A percentile compares a stretch with the other conserved stretches of the same genome.
These are phyloP conservation scores for Floccularia luteovirens DNA, from an alignment of 768 basidiomycete genomes.

Conservation along the genomic window DNA sequence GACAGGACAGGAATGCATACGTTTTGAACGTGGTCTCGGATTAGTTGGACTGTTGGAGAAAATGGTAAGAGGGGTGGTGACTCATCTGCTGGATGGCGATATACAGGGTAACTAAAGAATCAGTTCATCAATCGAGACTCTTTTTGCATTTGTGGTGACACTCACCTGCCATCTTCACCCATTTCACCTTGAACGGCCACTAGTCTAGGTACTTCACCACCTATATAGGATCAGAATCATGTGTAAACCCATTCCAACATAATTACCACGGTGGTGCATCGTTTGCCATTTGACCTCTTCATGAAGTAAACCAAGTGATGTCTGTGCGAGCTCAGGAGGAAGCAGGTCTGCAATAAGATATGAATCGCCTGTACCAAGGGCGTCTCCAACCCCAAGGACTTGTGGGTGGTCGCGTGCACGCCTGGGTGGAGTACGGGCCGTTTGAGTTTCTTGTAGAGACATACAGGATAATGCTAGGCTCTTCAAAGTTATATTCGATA, in stretches of 20 bases:
- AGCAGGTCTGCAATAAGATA: constrained; percentile 52
- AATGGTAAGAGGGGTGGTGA: constrained; percentile 63
- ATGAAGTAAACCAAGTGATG: constrained; percentile 49
- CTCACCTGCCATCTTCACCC: constrained; percentile 30
- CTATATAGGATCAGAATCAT: constrained; percentile 23
- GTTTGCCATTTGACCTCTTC: constrained; percentile 65
- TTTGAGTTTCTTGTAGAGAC: no score
- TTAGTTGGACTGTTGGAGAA: constrained; percentile 58
- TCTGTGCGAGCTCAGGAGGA: constrained; percentile 43
- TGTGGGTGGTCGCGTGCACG: constrained; percentile 3
- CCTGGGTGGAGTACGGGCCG: no score
- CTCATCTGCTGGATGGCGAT: constrained; percentile 77
- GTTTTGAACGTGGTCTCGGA: constrained; percentile 56
- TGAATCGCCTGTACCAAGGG: constrained; percentile 63
- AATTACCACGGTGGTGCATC: constrained; percentile 66
- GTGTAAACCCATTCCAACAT: constrained; percentile 4
- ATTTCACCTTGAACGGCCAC: constrained; percentile 29
- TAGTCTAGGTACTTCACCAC: constrained; percentile 46
- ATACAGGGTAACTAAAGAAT: constrained; percentile 56
- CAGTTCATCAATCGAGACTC: constrained; percentile 1
- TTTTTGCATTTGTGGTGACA: not conserved
- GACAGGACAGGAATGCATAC: constrained; percentile 14
- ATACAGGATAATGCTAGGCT: no score
- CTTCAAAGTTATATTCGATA: no score
- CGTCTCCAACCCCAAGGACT: constrained; percentile 16